These are phyloP conservation scores for Naegleria lovaniensis DNA, from an alignment of 208 protist genomes.

Conservation along the genomic window DNA sequence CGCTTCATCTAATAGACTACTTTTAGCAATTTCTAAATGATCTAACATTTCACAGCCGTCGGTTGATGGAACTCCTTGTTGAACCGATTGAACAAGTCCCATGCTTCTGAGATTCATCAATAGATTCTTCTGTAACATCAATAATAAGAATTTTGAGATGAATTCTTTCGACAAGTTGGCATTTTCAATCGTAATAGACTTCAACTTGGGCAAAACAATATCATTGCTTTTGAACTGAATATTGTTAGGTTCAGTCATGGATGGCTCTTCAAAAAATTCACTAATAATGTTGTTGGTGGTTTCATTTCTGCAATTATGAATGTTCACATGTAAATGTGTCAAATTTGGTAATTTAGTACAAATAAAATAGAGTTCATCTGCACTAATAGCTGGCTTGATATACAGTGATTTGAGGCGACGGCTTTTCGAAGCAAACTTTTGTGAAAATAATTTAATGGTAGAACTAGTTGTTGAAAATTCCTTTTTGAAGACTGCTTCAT, in stretches of 20 bases:
- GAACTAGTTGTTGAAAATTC: background rate
- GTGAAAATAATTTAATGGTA: too few relatives aligned
- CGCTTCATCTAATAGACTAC: background rate
- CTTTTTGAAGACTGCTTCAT: too few relatives aligned
- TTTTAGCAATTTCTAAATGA: background rate
- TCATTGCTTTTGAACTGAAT: background rate
- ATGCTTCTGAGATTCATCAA: background rate
- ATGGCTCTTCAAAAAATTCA: background rate
- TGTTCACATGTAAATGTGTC: background rate
- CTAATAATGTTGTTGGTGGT: background rate
- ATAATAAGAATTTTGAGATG: background rate
- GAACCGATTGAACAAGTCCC: background rate
- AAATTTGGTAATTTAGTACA: background rate
- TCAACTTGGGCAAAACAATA: background rate
- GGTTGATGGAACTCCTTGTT: background rate
- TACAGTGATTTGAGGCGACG: background rate
- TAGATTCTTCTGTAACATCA: background rate
- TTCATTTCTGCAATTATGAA: background rate
- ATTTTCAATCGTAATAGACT: background rate
- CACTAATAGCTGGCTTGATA: background rate
- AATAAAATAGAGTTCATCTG: background rate
- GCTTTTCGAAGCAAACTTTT: background rate
- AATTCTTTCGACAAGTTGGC: background rate
- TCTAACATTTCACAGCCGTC: background rate
- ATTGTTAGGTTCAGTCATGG: background rate